Percentiles rank a stretch among this genome's conserved stretches.
phyloP scores from a whole-genome alignment of 371 early-diverging fungal species.

The Apophysomyces elegans region DNA sequence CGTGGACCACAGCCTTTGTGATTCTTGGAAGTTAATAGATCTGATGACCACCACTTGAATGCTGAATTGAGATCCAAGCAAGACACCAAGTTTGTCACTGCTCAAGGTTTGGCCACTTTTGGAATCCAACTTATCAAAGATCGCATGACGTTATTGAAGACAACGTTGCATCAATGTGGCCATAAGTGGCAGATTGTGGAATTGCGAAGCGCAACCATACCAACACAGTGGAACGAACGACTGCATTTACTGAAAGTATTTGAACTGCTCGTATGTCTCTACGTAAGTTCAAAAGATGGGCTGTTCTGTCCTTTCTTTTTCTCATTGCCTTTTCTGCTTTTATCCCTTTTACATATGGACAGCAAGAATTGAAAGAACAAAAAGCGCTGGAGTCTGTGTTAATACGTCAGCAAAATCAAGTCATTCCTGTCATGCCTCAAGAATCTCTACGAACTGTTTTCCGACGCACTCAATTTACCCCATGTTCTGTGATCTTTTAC shows the following conservation, averaged over 20 bases:
- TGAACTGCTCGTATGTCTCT: slow-evolving; percentile 9
- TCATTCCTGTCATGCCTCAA: too few species aligned
- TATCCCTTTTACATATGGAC: too few species aligned
- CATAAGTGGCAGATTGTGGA: slow-evolving; percentile 12
- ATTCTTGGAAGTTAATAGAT: slow-evolving; percentile 3
- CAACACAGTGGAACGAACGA: slow-evolving; percentile 8
- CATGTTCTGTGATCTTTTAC: background rate
- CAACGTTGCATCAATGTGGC: background rate
- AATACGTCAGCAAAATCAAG: too few species aligned
- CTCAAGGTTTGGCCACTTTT: slow-evolving; percentile 4
- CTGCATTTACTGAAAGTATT: slow-evolving; percentile 9
- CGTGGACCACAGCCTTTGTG: background rate
- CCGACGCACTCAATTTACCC: too few species aligned
- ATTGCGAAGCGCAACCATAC: slow-evolving; percentile 10
- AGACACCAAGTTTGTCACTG: slow-evolving; percentile 3
- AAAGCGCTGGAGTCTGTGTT: too few species aligned
- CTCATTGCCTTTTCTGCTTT: too few species aligned
- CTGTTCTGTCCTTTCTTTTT: too few species aligned
- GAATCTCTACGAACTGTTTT: too few species aligned
- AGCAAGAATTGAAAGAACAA: too few species aligned
- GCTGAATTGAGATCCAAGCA: slow-evolving; percentile 4
- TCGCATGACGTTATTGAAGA: slow-evolving; percentile 7
- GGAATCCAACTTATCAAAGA: background rate
- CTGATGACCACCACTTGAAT: background rate
- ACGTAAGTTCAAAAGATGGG: background rate